Percentiles rank a stretch among this genome's conserved stretches.
These are phyloP conservation scores for Allium cepa DNA, from an alignment of 106 monocot species.

Conservation along the genomic window DNA sequence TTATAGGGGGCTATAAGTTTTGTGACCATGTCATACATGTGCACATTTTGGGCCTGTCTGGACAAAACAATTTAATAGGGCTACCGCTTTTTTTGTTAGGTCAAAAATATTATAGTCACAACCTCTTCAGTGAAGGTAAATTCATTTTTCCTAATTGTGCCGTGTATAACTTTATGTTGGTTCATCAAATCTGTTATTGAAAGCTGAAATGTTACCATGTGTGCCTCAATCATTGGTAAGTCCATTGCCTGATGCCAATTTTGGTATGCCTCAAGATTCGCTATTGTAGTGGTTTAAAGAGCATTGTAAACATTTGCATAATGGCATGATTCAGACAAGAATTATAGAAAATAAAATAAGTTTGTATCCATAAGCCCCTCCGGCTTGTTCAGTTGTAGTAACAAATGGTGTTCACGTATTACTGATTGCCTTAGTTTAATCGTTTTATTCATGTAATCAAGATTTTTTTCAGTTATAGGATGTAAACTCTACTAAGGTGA, in stretches of 20 bases:
- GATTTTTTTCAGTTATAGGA: no score
- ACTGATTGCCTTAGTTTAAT: no score
- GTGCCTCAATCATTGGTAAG: conserved; percentile 52
- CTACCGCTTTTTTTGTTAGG: conserved; percentile 15
- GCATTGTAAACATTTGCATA: conserved; percentile 50
- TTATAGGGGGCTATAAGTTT: conserved; percentile 84
- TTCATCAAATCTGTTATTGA: conserved; percentile 26
- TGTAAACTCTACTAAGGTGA: no score
- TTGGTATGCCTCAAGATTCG: conserved; percentile 20
- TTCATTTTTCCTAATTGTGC: conserved; percentile 56
- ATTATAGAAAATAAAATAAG: conserved; percentile 19
- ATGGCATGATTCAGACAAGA: conserved; percentile 52
- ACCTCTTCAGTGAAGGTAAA: conserved; percentile 25
- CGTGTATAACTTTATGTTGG: conserved; percentile 75
- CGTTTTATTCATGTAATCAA: no score
- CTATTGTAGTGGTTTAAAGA: conserved; percentile 90
- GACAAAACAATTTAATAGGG: conserved; percentile 19
- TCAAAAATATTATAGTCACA: conserved; percentile 6
- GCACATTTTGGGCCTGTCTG: conserved; percentile 52
- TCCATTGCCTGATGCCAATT: conserved; percentile 2
- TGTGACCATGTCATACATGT: conserved; percentile 59
- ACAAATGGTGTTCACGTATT: conserved; percentile 94
- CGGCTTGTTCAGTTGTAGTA: conserved; percentile 56
- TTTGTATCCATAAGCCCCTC: conserved; percentile 68
- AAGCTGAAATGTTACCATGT: conserved; percentile 74